A percentile compares a stretch with the other conserved stretches of the same genome.
Conservation (phyloP, 2,329 filamentous ascomycete species). For the Pseudocercospora musae region DNA sequence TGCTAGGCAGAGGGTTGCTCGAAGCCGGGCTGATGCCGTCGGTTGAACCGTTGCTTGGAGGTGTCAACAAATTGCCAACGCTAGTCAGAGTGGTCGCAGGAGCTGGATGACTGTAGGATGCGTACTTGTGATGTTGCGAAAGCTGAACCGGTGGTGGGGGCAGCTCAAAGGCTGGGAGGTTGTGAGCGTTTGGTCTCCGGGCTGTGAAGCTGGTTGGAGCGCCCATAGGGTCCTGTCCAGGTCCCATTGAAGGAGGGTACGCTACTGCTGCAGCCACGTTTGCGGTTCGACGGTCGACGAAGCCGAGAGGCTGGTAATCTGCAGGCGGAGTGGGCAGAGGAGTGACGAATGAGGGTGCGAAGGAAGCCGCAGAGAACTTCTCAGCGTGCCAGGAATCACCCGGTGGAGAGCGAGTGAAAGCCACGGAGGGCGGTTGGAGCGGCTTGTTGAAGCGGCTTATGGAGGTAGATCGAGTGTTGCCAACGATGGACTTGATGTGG, state of each 20-base stretch:
- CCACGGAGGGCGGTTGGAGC: constrained; percentile 32
- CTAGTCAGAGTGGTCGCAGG: constrained; percentile 46
- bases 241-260: constrained; percentile 60
- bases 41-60: constrained; percentile 56
- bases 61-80: constrained; percentile 61
- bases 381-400: constrained; percentile 29
- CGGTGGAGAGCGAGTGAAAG: constrained; percentile 32
- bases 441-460: constrained; percentile 16
- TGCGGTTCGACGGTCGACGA: constrained; percentile 42
- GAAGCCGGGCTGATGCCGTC: constrained; percentile 63
- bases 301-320: constrained; percentile 31
- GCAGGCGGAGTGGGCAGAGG: constrained; percentile 33
- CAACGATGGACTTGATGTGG: constrained; percentile 4
- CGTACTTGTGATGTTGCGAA: constrained; percentile 47
- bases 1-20: constrained; percentile 58
- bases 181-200: constrained; percentile 66
- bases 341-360: constrained; percentile 24
- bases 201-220: constrained; percentile 65
- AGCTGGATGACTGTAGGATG: constrained; percentile 35
- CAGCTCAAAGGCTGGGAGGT: constrained; percentile 67
- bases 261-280: constrained; percentile 63
- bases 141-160: constrained; percentile 58
- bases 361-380: constrained; percentile 24
- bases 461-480: constrained; percentile 5
- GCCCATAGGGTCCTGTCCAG: constrained; percentile 59